A percentile compares a stretch with the other conserved stretches of the same genome.
These are phyloP conservation scores for Fusarium acutatum DNA, from an alignment of 2,329 filamentous ascomycete genomes.

Conservation along the genomic window DNA sequence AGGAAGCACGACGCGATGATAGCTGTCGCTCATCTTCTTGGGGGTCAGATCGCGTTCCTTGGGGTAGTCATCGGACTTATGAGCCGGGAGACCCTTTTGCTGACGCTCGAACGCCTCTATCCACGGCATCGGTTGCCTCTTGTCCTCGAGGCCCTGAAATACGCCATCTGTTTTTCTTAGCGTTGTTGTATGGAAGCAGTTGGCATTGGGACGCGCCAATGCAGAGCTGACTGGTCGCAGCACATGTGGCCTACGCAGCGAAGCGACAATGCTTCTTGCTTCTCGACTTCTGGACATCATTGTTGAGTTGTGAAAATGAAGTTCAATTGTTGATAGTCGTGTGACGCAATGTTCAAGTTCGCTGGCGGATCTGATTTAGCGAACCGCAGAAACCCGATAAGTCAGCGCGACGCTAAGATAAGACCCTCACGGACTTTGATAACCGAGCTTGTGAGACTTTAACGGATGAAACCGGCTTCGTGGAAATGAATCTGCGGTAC, in stretches of 20 bases:
- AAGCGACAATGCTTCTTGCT: conserved; percentile 1
- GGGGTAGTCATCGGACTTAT: not conserved
- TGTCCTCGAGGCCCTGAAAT: conserved; percentile 40
- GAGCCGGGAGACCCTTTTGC: conserved; percentile 26
- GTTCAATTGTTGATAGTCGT: not conserved
- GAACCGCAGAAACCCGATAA: conserved; percentile 1
- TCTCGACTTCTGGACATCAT: conserved; percentile 18
- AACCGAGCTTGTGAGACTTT: not conserved
- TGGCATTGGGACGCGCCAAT: not conserved
- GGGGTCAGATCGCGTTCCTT: conserved; percentile 41
- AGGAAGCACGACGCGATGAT: conserved; percentile 58
- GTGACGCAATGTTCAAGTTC: conserved; percentile 19
- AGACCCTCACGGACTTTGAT: not conserved
- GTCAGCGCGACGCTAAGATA: not conserved
- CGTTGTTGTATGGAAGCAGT: conserved; percentile 28
- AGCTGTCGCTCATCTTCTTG: conserved; percentile 45
- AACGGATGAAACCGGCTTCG: conserved; percentile 8
- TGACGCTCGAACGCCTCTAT: conserved; percentile 41
- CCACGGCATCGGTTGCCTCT: conserved; percentile 41
- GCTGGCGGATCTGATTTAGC: not conserved
- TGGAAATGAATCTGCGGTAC: not conserved
- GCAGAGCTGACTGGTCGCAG: not conserved
- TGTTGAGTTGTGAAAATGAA: not conserved
- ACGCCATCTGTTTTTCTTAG: conserved; percentile 40
- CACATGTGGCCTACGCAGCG: not conserved